Base-by-base conservation (phyloP, 352 stramenopile species). In the Blastocystis hominis region DNA sequence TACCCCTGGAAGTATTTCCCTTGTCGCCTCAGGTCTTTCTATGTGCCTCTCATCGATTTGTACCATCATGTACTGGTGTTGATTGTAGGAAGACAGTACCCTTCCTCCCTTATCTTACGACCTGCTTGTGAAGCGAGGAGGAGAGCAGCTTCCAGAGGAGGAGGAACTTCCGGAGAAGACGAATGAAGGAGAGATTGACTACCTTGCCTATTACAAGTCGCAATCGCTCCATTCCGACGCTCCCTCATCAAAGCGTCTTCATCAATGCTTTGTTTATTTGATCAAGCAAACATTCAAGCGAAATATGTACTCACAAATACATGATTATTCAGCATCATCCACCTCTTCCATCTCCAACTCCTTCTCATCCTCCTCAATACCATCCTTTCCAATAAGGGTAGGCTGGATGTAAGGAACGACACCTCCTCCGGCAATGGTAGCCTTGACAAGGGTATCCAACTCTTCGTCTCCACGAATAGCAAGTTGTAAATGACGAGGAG, bases 391-490 rank as follows among this genome's bases (percentile, higher is more conserved):
- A 91, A 99, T 98, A 68, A 99, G 95, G 66, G 94, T 97, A 92
- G 99, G 99, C 94, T 99, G 97, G 90, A 99, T 99, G 92, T 99
- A 94, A 46, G 97, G 97, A 89, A 99, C 99, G 77, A 99, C 97
- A 93, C 97, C 97, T 89, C 97, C 97, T 88, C 97, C 97, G 30
- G 97, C 97, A 92, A 99, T 99, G 69, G 97, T 99, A 20, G 96
- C 97, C 93, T 99, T 99, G 91, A 99, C 99, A 70, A 99, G 90
- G 17, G 93, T 95, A 90, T 99, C 96, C 61, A 99, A 93, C 91
- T 99, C 97, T 92, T 99, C 97, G 89, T 99, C 97, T 94, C 97
- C 97, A 90, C 97, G 94, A 91, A 99, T 99, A 80, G 97, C 97
- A 20, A 99, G 93, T 91, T 99, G 96, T 89, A 99, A 92, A 91